Conservation (phyloP, 768 basidiomycete genomes). For the Tylopilus sp. region DNA sequence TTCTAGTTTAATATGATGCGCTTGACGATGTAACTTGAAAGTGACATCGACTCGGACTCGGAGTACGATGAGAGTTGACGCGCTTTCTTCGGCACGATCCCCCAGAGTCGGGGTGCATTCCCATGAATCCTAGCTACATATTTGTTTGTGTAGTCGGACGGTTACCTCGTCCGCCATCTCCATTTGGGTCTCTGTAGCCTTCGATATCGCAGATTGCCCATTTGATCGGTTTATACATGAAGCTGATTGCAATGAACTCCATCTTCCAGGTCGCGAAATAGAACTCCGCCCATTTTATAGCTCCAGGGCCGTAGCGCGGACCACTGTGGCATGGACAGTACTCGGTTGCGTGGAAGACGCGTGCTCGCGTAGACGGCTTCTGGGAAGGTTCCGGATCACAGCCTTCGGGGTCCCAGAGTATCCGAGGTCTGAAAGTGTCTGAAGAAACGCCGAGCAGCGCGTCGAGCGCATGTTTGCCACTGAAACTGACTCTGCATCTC, state of each 20-base stretch:
- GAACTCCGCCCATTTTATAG: background rate
- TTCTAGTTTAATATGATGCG: background rate
- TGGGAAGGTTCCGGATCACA: background rate
- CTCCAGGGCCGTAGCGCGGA: background rate
- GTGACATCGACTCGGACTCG: background rate
- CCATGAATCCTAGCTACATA: background rate
- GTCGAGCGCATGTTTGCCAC: conserved; percentile 1
- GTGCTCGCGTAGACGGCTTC: no score
- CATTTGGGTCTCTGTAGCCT: background rate
- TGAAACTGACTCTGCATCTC: background rate
- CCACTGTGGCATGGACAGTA: background rate
- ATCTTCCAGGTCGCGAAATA: background rate
- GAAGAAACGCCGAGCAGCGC: background rate
- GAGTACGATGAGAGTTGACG: no score
- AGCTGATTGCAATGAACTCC: background rate
- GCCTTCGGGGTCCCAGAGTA: conserved; percentile 5
- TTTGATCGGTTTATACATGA: background rate
- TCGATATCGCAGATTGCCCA: background rate
- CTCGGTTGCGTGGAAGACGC: background rate
- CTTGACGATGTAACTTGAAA: no score
- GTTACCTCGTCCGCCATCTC: background rate
- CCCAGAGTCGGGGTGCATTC: no score
- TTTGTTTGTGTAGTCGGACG: background rate
- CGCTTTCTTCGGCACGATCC: no score
- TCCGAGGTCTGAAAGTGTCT: conserved; percentile 3